These are phyloP conservation scores for Camptophora hylomeconis DNA, from an alignment of 2,329 filamentous ascomycete species.

Conservation along the genomic window DNA sequence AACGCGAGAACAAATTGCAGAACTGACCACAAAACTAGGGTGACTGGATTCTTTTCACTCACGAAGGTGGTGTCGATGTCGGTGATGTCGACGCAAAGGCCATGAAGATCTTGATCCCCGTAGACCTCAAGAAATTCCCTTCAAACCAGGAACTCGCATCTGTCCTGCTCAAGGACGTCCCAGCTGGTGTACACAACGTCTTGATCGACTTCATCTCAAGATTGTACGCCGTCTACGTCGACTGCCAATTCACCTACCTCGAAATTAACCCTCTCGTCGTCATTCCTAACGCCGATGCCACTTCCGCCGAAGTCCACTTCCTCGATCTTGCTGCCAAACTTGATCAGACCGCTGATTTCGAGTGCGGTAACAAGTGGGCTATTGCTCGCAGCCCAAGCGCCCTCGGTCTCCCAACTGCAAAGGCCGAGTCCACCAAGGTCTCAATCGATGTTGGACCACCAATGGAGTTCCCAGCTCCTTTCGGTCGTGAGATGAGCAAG, in stretches of 20 bases:
- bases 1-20: conserved; percentile 1
- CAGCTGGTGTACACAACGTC: conserved; percentile 91
- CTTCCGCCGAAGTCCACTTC: conserved; percentile 92
- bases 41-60: conserved; percentile 99
- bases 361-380: conserved; percentile 98
- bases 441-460: conserved; percentile 92
- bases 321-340: conserved; percentile 97
- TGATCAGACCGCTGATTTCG: conserved; percentile 97
- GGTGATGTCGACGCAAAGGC: conserved; percentile 98
- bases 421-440: conserved; percentile 58
- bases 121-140: conserved; percentile 86
- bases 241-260: conserved; percentile 99
- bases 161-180: conserved; percentile 80
- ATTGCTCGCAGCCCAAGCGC: conserved; percentile 82
- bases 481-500: conserved; percentile 95
- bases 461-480: conserved; percentile 97
- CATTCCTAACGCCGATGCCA: conserved; percentile 84
- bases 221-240: conserved; percentile 96
- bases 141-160: conserved; percentile 88
- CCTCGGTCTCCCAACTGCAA: conserved; percentile 63
- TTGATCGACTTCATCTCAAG: conserved; percentile 98
- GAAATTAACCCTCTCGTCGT: conserved; percentile 99
- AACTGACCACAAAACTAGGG: conserved; percentile 44
- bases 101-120: conserved; percentile 94
- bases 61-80: conserved; percentile 98